Conservation (phyloP, 2,329 filamentous ascomycete species). For the Penicillium sp. region DNA sequence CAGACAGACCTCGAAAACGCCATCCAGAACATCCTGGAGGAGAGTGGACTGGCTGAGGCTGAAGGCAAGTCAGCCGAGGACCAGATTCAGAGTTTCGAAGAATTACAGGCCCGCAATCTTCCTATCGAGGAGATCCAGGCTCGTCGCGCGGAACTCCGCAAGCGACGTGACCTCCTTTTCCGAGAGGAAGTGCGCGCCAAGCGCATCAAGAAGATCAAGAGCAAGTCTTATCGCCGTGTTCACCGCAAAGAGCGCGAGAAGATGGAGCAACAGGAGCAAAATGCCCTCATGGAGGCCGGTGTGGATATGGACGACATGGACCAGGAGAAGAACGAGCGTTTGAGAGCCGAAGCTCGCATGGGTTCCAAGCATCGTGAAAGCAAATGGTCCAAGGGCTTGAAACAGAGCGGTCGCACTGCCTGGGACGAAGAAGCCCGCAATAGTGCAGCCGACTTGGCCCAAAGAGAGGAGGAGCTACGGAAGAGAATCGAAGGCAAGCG, state of each 20-base stretch:
- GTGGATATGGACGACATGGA: slow-evolving; percentile 64
- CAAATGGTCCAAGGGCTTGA: slow-evolving; percentile 86
- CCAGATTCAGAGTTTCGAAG: slow-evolving; percentile 66
- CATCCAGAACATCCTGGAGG: slow-evolving; percentile 83
- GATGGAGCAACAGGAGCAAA: slow-evolving; percentile 55
- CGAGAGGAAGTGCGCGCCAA: slow-evolving; percentile 84
- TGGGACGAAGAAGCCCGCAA: slow-evolving; percentile 87
- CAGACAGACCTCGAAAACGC: slow-evolving; percentile 79
- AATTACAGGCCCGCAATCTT: slow-evolving; percentile 68
- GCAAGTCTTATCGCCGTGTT: slow-evolving; percentile 87
- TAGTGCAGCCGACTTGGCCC: slow-evolving; percentile 76
- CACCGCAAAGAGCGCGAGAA: slow-evolving; percentile 75
- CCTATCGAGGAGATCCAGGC: slow-evolving; percentile 71
- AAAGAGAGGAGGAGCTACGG: slow-evolving; percentile 76
- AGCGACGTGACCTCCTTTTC: slow-evolving; percentile 79
- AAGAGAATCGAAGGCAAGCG: slow-evolving; percentile 73
- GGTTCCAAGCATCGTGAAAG: slow-evolving; percentile 81
- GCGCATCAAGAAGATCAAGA: slow-evolving; percentile 98
- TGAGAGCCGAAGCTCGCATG: slow-evolving; percentile 79
- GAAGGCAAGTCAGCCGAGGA: slow-evolving; percentile 62
- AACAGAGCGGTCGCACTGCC: slow-evolving; percentile 71
- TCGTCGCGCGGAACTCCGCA: slow-evolving; percentile 70
- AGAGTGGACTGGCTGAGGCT: slow-evolving; percentile 69
- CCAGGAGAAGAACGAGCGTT: slow-evolving; percentile 65
- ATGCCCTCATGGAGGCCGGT: slow-evolving; percentile 58